Base-by-base conservation (phyloP, 1,139 yeast species). In the Yamadazyma dendronema region DNA sequence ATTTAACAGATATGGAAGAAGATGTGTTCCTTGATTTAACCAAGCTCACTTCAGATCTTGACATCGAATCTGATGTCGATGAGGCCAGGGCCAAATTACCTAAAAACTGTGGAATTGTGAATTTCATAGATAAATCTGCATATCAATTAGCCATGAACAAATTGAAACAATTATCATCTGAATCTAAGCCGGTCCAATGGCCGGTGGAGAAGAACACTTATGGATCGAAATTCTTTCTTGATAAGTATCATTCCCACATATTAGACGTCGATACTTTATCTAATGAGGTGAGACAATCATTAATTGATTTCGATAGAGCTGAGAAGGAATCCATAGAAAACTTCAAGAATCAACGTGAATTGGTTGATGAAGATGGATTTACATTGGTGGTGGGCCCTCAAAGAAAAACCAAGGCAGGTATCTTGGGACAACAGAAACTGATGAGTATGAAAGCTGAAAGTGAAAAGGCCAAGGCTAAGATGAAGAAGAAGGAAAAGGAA, bases 291-390 rank as follows among this genome's bases (percentile, higher is more conserved):
- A 72, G 86, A 19, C 62, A 65, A 31, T 73, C 82, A 12, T 74
- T 92, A 71, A 63, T 62, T 17, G 78, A 78, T 17, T 92, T 90
- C 59, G 87, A 84, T 50, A 63, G 71, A 39, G 79, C 82, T 17
- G 98, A 92, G 55, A 76, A 73, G 44, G 79, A 75, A 38, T 79
- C 84, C 5, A 72, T 69, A 30, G 79, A 78, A 24, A 79, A 80
- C 33, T 72, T 82, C 39, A 73, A 76, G 53, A 57, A 64, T 32
- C 72, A 74, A 65, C 67, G 77, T 25, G 73, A 75, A 34, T 58
- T 81, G 24, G 92, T 86, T 8, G 97, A 90, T 57, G 96, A 85
- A 47, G 97, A 90, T 56, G 97, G 97, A 2, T 90, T 90, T 62
- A 88, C 95, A 0, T 64, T 86, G 54, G 97, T 90, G 36, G 95